Percentiles rank a stretch among this genome's conserved stretches.
phyloP scores from a whole-genome alignment of 352 stramenopile genomes.

The Pythium dissimile region DNA sequence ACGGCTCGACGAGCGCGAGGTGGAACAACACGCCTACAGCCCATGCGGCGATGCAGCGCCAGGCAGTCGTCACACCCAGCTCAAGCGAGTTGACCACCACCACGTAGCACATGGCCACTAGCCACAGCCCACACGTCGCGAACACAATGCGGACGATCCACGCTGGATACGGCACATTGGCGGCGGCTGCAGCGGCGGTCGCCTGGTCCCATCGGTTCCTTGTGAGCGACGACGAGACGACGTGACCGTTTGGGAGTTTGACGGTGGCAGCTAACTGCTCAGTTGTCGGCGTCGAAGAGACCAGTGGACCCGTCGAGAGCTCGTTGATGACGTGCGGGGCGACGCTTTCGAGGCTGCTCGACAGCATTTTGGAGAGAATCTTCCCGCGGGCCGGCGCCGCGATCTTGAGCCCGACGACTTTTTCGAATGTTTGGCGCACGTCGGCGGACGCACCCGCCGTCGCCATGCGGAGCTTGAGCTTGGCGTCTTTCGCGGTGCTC shows the following conservation, averaged over 20 bases:
- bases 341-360: slow-evolving; percentile 53
- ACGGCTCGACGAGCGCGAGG: slow-evolving; percentile 44
- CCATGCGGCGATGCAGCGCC: slow-evolving; percentile 52
- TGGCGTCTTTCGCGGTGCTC: slow-evolving; percentile 57
- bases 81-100: slow-evolving; percentile 41
- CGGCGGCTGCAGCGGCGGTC: background rate
- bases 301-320: slow-evolving; percentile 26
- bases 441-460: slow-evolving; percentile 5
- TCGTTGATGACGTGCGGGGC: slow-evolving; percentile 43
- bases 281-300: background rate
- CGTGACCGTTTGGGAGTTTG: slow-evolving; percentile 8
- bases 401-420: slow-evolving; percentile 70
- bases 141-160: slow-evolving; percentile 64
- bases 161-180: slow-evolving; percentile 56
- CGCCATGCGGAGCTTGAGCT: slow-evolving; percentile 60
- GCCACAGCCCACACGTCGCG: slow-evolving; percentile 35
- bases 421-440: slow-evolving; percentile 59
- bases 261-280: no score
- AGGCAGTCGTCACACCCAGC: slow-evolving; percentile 45
- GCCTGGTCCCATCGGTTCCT: background rate
- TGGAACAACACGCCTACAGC: slow-evolving; percentile 42
- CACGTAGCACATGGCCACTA: slow-evolving; percentile 36
- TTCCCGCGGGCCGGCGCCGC: slow-evolving; percentile 60
- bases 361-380: slow-evolving; percentile 56
- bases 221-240: slow-evolving; percentile 17